Evolutionary conservation across 805 yeast genomes (phyloP).

Genomic region (Ogataea trehalophila): DNA sequence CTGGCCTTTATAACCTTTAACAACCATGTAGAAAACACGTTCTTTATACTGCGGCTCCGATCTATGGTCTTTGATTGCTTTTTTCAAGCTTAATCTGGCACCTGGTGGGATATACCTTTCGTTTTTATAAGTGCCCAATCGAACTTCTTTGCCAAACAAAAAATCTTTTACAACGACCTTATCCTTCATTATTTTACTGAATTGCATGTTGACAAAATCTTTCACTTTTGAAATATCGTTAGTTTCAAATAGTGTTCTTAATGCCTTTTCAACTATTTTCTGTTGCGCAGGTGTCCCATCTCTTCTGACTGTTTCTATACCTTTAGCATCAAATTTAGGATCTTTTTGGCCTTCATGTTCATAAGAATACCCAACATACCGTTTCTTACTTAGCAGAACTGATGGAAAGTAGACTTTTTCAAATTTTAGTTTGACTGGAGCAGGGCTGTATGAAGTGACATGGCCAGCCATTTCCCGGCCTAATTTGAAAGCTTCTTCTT

Average conservation of each 20-base stretch:
- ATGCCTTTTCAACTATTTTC: slow-evolving; percentile 66
- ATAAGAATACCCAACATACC: slow-evolving; percentile 86
- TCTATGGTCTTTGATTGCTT: slow-evolving; percentile 59
- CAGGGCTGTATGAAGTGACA: slow-evolving; percentile 66
- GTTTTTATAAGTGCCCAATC: slow-evolving; percentile 75
- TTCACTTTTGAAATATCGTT: slow-evolving; percentile 69
- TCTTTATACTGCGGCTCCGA: slow-evolving; percentile 85
- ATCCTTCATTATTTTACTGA: slow-evolving; percentile 58
- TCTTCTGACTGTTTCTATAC: slow-evolving; percentile 89
- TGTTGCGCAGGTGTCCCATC: slow-evolving; percentile 95
- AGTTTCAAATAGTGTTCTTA: slow-evolving; percentile 68
- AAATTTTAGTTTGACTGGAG: slow-evolving; percentile 78
- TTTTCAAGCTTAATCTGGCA: slow-evolving; percentile 69
- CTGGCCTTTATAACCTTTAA: slow-evolving; percentile 48
- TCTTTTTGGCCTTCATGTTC: slow-evolving; percentile 48
- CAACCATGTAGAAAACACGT: slow-evolving; percentile 81
- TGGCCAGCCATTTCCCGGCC: slow-evolving; percentile 66
- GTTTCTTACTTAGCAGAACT: slow-evolving; percentile 74
- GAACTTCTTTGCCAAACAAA: slow-evolving; percentile 87
- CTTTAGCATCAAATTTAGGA: slow-evolving; percentile 90
- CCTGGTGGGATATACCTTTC: slow-evolving; percentile 82
- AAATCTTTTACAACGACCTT: slow-evolving; percentile 72
- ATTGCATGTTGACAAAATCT: slow-evolving; percentile 57
- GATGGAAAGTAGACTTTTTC: slow-evolving; percentile 93
- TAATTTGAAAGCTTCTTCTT: slow-evolving; percentile 67